Evolutionary conservation across 202 grass and related monocot genomes (phyloP).

Genomic region (Zizania palustris): DNA sequence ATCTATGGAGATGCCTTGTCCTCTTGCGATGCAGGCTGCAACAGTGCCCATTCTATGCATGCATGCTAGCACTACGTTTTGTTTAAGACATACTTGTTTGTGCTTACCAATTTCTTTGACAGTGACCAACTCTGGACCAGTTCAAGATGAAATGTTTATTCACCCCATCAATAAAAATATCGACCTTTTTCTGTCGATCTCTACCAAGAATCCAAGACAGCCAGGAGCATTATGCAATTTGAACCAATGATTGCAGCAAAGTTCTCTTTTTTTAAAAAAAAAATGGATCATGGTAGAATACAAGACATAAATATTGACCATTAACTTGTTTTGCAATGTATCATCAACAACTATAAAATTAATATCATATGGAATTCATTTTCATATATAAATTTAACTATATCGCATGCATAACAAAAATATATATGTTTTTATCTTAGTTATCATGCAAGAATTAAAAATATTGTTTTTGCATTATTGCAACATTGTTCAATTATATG

Average conservation of each 20-base stretch:
- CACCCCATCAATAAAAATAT: slow-evolving; percentile 8
- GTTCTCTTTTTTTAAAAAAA: not conserved
- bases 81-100: slow-evolving; percentile 25
- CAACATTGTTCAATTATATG: not conserved
- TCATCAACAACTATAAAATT: too few relatives aligned
- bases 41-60: slow-evolving; percentile 10
- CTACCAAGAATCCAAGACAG: slow-evolving; percentile 3
- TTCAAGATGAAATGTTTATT: slow-evolving; percentile 28
- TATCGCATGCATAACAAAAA: too few relatives aligned
- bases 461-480: not conserved
- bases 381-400: too few relatives aligned
- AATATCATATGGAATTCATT: too few relatives aligned
- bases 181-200: not conserved
- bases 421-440: too few relatives aligned
- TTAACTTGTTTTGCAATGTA: too few relatives aligned
- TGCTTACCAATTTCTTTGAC: slow-evolving; percentile 18
- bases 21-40: slow-evolving; percentile 26
- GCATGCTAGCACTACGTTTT: slow-evolving; percentile 17
- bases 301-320: not conserved
- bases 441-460: too few relatives aligned
- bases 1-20: slow-evolving; percentile 9
- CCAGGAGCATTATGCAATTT: not conserved
- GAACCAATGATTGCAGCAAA: not conserved
- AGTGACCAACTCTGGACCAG: slow-evolving; percentile 27
- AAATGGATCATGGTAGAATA: not conserved